Conservation (phyloP, 306 rosid genomes). For the Medicago ruthenica region DNA sequence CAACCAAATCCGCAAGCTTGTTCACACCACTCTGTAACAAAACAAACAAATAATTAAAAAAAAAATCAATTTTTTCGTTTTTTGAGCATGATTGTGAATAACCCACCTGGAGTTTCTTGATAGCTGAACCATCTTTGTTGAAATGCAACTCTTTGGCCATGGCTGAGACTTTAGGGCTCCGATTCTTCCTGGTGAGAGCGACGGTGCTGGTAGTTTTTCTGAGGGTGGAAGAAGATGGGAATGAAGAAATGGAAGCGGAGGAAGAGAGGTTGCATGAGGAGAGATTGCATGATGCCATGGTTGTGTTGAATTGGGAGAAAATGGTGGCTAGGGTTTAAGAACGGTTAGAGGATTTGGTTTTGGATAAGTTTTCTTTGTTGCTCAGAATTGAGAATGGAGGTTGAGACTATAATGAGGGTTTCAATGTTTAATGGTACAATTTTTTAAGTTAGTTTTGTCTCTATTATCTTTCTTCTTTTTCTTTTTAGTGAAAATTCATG, state of each 20-base stretch:
- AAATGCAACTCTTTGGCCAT: conserved; percentile 97
- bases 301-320: not conserved
- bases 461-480: too few relatives aligned
- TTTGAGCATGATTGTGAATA: not conserved
- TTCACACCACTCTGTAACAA: conserved; percentile 80
- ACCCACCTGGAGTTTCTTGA: conserved; percentile 68
- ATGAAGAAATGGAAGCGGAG: conserved; percentile 69
- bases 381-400: not conserved
- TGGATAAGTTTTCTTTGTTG: conserved; percentile 34
- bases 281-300: conserved; percentile 75
- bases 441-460: too few relatives aligned
- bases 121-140: conserved; percentile 92
- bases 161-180: conserved; percentile 65
- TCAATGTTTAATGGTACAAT: too few relatives aligned
- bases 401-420: not conserved
- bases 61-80: not conserved
- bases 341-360: conserved; percentile 22
- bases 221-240: conserved; percentile 48
- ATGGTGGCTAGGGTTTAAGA: conserved; percentile 39
- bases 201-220: conserved; percentile 55
- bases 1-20: conserved; percentile 98
- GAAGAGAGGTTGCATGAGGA: conserved; percentile 72
- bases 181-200: conserved; percentile 48
- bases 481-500: too few relatives aligned
- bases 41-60: not conserved